Evolutionary conservation across 2,329 filamentous ascomycete species (phyloP).

Genomic region (Colletotrichum sp.): DNA sequence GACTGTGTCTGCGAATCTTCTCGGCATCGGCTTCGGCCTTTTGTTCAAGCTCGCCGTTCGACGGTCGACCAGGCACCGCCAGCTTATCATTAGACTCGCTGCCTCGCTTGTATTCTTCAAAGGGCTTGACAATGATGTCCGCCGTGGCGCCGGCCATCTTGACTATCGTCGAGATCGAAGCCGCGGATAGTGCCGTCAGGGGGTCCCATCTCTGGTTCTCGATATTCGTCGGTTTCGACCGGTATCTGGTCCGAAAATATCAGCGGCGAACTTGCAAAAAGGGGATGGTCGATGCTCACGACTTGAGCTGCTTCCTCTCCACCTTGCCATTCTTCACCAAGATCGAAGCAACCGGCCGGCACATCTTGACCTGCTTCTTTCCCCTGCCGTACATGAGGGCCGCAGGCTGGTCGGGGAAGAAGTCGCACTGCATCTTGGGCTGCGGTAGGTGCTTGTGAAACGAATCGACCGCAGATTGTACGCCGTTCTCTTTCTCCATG

Average conservation of each 20-base stretch:
- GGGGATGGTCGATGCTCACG: neutral
- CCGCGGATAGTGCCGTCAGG: constrained; percentile 20
- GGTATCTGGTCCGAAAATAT: neutral
- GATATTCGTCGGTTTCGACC: constrained; percentile 11
- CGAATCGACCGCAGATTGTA: constrained; percentile 5
- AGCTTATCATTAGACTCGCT: neutral
- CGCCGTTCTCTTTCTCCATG: constrained; percentile 13
- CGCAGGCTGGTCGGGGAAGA: constrained; percentile 14
- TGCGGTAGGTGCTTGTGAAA: constrained; percentile 16
- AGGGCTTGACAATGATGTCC: constrained; percentile 12
- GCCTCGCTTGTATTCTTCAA: constrained; percentile 5
- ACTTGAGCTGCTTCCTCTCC: constrained; percentile 4
- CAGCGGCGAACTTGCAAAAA: neutral
- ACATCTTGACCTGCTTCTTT: constrained; percentile 27
- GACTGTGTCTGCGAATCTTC: neutral
- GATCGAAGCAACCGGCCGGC: constrained; percentile 7
- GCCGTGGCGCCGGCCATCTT: constrained; percentile 14
- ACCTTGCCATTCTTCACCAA: constrained; percentile 10
- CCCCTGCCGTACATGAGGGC: neutral
- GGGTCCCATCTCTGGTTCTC: constrained; percentile 22
- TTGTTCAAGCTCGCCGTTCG: neutral
- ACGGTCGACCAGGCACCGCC: neutral
- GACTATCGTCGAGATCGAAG: constrained; percentile 16
- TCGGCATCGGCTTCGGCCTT: neutral
- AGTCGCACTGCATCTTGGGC: constrained; percentile 14